These are phyloP conservation scores for Penstemon barbatus DNA, from an alignment of 257 asterid genomes.

Conservation along the genomic window DNA sequence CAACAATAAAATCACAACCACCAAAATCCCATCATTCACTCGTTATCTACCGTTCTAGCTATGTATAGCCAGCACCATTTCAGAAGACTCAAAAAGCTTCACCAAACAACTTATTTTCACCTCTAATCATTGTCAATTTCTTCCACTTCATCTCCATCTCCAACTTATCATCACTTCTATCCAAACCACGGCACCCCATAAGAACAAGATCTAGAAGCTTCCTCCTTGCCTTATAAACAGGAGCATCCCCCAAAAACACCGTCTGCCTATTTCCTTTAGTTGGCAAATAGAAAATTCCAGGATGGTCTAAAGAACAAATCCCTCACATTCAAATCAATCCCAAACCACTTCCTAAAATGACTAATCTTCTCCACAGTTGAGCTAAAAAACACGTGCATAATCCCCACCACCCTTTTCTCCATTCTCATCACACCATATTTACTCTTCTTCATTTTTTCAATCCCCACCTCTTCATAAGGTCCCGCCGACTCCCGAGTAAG, in stretches of 20 bases:
- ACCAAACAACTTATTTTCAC: conserved; percentile 12
- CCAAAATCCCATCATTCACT: neutral
- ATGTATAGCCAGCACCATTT: conserved; percentile 8
- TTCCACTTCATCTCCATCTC: conserved; percentile 34
- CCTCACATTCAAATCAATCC: conserved; percentile 75
- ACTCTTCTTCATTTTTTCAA: conserved; percentile 39
- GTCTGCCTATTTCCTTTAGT: too few species aligned
- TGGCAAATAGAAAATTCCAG: too few species aligned
- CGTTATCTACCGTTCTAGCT: conserved; percentile 17
- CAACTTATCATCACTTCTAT: conserved; percentile 31
- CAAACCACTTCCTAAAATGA: conserved; percentile 87
- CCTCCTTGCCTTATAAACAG: conserved; percentile 74
- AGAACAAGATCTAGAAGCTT: conserved; percentile 77
- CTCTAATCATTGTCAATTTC: conserved; percentile 35
- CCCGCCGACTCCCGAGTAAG: too few species aligned
- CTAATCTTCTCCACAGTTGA: conserved; percentile 94
- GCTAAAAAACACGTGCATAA: conserved; percentile 87
- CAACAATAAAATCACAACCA: conserved; percentile 3
- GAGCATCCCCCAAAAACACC: conserved; percentile 89
- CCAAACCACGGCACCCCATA: conserved; percentile 72
- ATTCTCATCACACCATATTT: conserved; percentile 47
- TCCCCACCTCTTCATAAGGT: conserved; percentile 61
- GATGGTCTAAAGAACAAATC: too few species aligned
- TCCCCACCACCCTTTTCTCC: conserved; percentile 90
- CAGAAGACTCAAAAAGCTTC: conserved; percentile 6